A percentile compares a stretch with the other conserved stretches of the same genome.
Evolutionary conservation across 495 filamentous ascomycete genomes (phyloP).

Genomic region (Penicillium cataractarum): DNA sequence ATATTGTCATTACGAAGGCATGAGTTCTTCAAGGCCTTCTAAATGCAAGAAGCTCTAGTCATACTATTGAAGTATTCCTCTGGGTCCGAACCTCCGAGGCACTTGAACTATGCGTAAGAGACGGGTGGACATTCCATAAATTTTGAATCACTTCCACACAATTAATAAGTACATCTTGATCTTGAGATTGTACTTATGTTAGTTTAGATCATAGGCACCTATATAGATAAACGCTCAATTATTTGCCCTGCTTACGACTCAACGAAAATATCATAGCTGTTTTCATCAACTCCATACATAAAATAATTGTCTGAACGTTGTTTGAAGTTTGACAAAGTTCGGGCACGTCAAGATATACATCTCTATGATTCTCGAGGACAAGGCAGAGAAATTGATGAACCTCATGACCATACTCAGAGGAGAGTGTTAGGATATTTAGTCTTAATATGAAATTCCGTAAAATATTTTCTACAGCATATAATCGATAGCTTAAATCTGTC

Average conservation of each 20-base stretch:
- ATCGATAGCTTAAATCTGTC: no score
- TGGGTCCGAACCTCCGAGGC: background rate
- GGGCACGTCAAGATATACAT: background rate
- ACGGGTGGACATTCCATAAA: background rate
- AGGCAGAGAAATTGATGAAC: background rate
- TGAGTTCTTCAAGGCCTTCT: slow-evolving; percentile 4
- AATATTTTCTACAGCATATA: no score
- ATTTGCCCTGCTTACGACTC: background rate
- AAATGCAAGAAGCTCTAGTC: background rate
- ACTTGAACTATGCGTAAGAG: slow-evolving; percentile 7
- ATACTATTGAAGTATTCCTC: slow-evolving; percentile 9
- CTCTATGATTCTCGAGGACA: background rate
- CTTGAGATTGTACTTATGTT: background rate
- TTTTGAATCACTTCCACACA: background rate
- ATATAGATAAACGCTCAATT: background rate
- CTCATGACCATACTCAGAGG: no score
- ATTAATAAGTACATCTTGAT: background rate
- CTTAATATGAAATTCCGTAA: no score
- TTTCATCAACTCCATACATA: background rate
- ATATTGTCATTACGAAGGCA: slow-evolving; percentile 10
- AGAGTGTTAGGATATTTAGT: no score
- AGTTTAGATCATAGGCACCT: background rate
- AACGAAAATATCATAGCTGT: background rate
- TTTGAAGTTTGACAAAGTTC: background rate
- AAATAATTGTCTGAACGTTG: background rate